Evolutionary conservation across 768 basidiomycete species (phyloP).

Genomic region (Paxillus ammoniavirescens): DNA sequence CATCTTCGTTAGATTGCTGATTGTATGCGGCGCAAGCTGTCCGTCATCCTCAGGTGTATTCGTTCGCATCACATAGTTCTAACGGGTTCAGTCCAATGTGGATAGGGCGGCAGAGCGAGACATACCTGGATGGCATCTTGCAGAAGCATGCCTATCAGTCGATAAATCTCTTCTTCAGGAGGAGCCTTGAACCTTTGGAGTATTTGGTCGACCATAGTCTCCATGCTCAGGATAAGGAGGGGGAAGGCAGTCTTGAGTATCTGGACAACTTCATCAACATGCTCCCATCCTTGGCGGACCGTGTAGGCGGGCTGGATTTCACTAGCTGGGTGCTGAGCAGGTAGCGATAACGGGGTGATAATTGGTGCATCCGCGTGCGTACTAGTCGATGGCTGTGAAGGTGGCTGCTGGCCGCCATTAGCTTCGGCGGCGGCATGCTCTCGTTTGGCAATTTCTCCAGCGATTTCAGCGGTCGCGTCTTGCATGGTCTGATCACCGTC

Average conservation of each 20-base stretch:
- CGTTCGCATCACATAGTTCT: conserved; percentile 74
- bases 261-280: conserved; percentile 91
- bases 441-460: conserved; percentile 26
- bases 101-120: not conserved
- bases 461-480: conserved; percentile 26
- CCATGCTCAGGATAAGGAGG: conserved; percentile 89
- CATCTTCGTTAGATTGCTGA: conserved; percentile 58
- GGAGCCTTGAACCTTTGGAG: conserved; percentile 83
- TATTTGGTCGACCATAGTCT: conserved; percentile 96
- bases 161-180: conserved; percentile 92
- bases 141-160: conserved; percentile 82
- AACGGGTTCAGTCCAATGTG: not conserved
- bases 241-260: conserved; percentile 96
- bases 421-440: conserved; percentile 17
- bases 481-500: conserved; percentile 32
- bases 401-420: conserved; percentile 25
- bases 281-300: conserved; percentile 78
- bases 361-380: conserved; percentile 15
- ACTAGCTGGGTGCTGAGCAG: conserved; percentile 13
- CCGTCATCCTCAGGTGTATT: conserved; percentile 69
- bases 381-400: not conserved
- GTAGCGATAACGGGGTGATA: conserved; percentile 3
- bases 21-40: conserved; percentile 51
- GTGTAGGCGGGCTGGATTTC: conserved; percentile 28
- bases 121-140: conserved; percentile 83